Percentiles rank a stretch among this genome's conserved stretches.
Evolutionary conservation across 176 grass and related monocot genomes (phyloP).

Genomic region (Oryza glaberrima): DNA sequence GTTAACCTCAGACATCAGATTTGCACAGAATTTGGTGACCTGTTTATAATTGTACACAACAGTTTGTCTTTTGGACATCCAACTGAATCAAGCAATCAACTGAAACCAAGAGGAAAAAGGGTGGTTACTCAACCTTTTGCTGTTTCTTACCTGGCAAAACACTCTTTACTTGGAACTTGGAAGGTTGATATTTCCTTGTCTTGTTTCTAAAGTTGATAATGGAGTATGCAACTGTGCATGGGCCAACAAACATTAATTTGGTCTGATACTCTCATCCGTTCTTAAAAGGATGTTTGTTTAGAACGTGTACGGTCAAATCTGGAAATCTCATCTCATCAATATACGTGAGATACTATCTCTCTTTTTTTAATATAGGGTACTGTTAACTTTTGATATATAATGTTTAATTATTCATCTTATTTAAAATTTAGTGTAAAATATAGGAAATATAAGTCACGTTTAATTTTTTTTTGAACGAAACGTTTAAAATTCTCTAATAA

Average conservation of each 20-base stretch:
- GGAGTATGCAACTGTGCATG: background rate
- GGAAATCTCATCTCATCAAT: background rate
- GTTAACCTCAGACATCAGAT: background rate
- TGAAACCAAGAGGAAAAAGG: background rate
- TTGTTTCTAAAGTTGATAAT: background rate
- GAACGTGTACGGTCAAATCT: too few relatives aligned
- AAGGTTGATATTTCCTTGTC: background rate
- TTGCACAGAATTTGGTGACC: background rate
- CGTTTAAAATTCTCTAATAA: too few relatives aligned
- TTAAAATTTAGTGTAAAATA: too few relatives aligned
- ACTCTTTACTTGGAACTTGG: background rate
- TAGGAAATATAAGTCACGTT: too few relatives aligned
- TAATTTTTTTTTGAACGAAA: too few relatives aligned
- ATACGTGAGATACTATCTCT: background rate
- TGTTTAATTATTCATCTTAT: too few relatives aligned
- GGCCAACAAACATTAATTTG: constrained; percentile 4
- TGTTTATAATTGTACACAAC: background rate
- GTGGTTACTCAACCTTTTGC: background rate
- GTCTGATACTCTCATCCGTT: background rate
- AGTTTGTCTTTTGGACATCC: background rate
- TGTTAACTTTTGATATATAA: too few relatives aligned
- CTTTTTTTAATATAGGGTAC: too few relatives aligned
- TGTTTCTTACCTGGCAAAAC: background rate
- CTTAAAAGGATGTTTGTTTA: background rate
- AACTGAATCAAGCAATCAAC: constrained; percentile 3